These are phyloP conservation scores for Baorangia bicolor DNA, from an alignment of 768 basidiomycete genomes.

Conservation along the genomic window DNA sequence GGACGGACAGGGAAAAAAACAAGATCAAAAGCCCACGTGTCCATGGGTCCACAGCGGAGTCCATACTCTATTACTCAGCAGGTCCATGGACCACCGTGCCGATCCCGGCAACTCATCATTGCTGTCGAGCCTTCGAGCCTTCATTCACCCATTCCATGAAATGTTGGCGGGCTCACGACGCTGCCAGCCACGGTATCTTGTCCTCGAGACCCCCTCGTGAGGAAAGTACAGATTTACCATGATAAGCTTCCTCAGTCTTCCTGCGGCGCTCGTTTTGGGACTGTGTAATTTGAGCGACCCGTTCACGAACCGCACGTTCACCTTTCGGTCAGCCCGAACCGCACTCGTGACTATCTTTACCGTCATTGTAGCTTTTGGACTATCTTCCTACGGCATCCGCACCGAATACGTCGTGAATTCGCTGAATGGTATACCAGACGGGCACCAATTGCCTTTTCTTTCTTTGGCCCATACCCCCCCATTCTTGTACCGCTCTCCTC, in stretches of 20 bases:
- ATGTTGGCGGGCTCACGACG: neutral
- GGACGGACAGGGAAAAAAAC: constrained; percentile 37
- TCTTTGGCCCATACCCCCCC: neutral
- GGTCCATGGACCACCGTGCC: constrained; percentile 28
- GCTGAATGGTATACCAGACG: neutral
- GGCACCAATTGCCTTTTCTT: neutral
- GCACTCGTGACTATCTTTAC: neutral
- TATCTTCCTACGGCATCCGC: neutral
- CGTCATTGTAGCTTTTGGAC: neutral
- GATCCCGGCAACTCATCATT: constrained; percentile 7
- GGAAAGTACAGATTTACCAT: constrained; percentile 16
- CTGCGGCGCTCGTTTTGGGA: constrained; percentile 7
- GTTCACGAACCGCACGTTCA: neutral
- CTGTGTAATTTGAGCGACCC: neutral
- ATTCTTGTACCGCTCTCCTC: constrained; percentile 19
- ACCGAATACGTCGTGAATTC: constrained; percentile 12
- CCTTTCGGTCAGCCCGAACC: neutral
- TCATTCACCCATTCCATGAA: no score
- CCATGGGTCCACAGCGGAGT: constrained; percentile 20
- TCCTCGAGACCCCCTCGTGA: neutral
- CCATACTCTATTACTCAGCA: constrained; percentile 13
- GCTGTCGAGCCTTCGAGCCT: neutral
- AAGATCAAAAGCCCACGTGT: constrained; percentile 35
- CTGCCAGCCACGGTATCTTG: neutral
- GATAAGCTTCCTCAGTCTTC: constrained; percentile 22